These are phyloP conservation scores for Sphaerulina vaccinii DNA, from an alignment of 2,329 filamentous ascomycete genomes.

Conservation along the genomic window DNA sequence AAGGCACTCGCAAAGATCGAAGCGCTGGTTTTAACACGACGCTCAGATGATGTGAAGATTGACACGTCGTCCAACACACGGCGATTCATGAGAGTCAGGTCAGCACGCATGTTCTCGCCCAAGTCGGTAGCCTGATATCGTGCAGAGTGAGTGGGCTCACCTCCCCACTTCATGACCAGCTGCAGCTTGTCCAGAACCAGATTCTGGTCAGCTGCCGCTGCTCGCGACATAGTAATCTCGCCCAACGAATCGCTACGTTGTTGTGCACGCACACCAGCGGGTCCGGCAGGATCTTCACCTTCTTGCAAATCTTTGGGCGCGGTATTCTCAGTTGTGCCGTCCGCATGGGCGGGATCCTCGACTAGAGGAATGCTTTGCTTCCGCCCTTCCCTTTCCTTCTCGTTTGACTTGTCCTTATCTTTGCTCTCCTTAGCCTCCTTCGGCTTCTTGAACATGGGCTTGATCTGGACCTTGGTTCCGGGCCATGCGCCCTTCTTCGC, in stretches of 20 bases:
- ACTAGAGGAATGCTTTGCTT: conserved; percentile 17
- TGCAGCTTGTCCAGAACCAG: conserved; percentile 93
- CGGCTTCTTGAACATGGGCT: conserved; percentile 96
- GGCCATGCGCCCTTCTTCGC: conserved; percentile 91
- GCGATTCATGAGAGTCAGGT: conserved; percentile 86
- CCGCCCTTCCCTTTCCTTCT: conserved; percentile 55
- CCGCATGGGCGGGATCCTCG: conserved; percentile 7
- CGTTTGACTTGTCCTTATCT: conserved; percentile 53
- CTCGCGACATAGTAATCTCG: conserved; percentile 87
- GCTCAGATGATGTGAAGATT: conserved; percentile 93
- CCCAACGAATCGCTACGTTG: conserved; percentile 80
- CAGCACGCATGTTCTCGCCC: conserved; percentile 92
- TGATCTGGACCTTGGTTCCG: conserved; percentile 97
- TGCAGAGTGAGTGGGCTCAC: conserved; percentile 95
- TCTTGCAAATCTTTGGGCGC: conserved; percentile 20
- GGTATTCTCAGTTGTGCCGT: neutral
- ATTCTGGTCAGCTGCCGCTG: conserved; percentile 89
- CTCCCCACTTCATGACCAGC: conserved; percentile 98
- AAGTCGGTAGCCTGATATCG: conserved; percentile 94
- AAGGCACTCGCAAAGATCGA: conserved; percentile 95
- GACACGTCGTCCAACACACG: conserved; percentile 89
- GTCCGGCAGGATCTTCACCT: conserved; percentile 34
- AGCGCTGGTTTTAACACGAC: conserved; percentile 89
- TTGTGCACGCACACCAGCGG: conserved; percentile 48
- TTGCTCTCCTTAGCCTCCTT: conserved; percentile 43